Conservation (phyloP, 176 grass and related monocot species). For the Phyllostachys edulis region DNA sequence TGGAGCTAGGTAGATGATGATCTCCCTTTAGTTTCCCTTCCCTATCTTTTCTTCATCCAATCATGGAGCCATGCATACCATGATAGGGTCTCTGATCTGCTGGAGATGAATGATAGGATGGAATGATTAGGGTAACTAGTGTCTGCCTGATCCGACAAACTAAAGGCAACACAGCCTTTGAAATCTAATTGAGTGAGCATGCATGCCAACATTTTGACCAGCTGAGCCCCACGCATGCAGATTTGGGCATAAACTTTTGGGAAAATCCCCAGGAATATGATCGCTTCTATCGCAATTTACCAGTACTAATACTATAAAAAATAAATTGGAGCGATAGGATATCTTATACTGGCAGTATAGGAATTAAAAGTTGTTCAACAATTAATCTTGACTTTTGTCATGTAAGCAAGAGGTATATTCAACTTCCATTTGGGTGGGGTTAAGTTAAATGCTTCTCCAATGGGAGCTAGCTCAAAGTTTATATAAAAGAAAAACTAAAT, state of each 20-base stretch:
- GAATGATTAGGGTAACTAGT: constrained; percentile 7
- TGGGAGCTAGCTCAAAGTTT: not conserved
- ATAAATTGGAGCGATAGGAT: too few relatives aligned
- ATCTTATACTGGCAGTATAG: not conserved
- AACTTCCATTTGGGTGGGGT: not conserved
- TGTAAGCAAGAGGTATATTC: not conserved
- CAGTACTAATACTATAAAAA: not conserved
- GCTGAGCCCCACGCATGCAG: not conserved
- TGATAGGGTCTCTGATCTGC: not conserved
- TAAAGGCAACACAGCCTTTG: constrained; percentile 21
- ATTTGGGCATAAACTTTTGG: not conserved
- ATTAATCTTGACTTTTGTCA: not conserved
- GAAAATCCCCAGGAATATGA: not conserved
- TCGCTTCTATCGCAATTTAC: not conserved
- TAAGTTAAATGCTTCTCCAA: not conserved
- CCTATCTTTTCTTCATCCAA: not conserved
- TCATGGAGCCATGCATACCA: not conserved
- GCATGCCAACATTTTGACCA: constrained; percentile 23
- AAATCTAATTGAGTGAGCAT: constrained; percentile 24
- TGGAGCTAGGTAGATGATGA: not conserved
- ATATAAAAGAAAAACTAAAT: not conserved
- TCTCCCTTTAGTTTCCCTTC: not conserved
- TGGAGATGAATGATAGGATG: constrained; percentile 6
- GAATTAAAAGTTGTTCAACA: not conserved
- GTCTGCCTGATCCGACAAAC: constrained; percentile 10